These are phyloP conservation scores for Haplosporangium sp. DNA, from an alignment of 371 early-diverging fungal species.

Conservation along the genomic window DNA sequence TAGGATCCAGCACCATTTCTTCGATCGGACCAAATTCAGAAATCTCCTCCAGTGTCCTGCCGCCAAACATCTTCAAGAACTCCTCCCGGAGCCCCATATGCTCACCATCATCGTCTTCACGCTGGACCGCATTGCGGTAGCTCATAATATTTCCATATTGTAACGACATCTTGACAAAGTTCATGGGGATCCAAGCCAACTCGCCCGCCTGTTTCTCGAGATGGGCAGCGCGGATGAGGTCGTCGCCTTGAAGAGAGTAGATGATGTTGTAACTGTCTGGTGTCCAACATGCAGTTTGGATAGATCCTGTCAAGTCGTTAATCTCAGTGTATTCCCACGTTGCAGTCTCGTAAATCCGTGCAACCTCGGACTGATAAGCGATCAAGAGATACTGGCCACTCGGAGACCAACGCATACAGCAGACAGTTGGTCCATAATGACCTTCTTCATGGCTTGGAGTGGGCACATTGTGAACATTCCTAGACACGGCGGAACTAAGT, in stretches of 20 bases:
- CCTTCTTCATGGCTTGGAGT: slow-evolving; percentile 26
- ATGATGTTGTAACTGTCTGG: slow-evolving; percentile 46
- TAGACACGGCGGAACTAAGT: neutral
- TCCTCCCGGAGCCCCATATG: neutral
- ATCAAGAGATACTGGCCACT: slow-evolving; percentile 35
- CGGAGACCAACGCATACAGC: slow-evolving; percentile 44
- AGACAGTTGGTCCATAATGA: slow-evolving; percentile 26
- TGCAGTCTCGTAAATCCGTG: slow-evolving; percentile 29
- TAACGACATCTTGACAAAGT: slow-evolving; percentile 23
- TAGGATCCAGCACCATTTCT: slow-evolving; percentile 34
- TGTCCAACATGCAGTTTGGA: slow-evolving; percentile 50
- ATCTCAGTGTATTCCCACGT: slow-evolving; percentile 42
- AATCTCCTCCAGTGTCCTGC: slow-evolving; percentile 15
- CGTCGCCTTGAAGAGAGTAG: slow-evolving; percentile 37
- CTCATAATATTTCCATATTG: slow-evolving; percentile 12
- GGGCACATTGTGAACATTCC: neutral
- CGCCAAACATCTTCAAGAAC: slow-evolving; percentile 18
- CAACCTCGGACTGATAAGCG: slow-evolving; percentile 29
- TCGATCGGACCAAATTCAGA: slow-evolving; percentile 41
- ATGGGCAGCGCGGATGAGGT: slow-evolving; percentile 35
- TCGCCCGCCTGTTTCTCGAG: slow-evolving; percentile 32
- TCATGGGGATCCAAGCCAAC: slow-evolving; percentile 39
- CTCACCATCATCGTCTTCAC: slow-evolving; percentile 1
- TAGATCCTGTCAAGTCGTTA: slow-evolving; percentile 33
- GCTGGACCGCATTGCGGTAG: slow-evolving; percentile 8